Evolutionary conservation across 139 green algal species (phyloP), one percentile per base, ranked within the genome.

Genomic region (Nannochloris sp.): DNA sequence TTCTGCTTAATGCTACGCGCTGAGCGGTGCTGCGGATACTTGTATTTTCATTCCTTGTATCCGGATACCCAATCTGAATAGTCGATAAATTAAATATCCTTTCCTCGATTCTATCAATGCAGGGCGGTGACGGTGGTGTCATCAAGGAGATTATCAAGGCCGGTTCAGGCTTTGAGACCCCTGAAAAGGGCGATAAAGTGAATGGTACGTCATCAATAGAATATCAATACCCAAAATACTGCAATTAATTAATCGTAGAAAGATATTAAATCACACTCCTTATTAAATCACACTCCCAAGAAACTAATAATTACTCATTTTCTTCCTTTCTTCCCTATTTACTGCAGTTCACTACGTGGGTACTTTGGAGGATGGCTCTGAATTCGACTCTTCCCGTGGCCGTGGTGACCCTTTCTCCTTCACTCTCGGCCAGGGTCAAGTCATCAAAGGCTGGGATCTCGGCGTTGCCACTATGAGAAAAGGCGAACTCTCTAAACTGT

Each of bases 371-470:
- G 87, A 97, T 55, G 93, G 91, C 31, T 85, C 72, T 29, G 87
- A 95, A 63, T 99, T 99, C 80, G 94, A 99, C 75, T 92, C 81
- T 6, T 90, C 75, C 39, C 44, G 83, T 2, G 94, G 97, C 68
- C 77, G 91, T 12, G 71, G 64, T 23, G 71, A 90, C 19, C 90
- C 92, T 6, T 99, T 99, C 68, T 80, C 67, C 8, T 99, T 96
- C 79, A 78, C 63, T 13, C 66, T 95, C 10, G 87, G 87, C 27
- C 27, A 86, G 59, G 87, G 88, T 60, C 33, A 83, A 14, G 92
- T 97, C 8, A 99, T 98, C 76, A 96, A 97, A 74, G 92, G 87
- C 7, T 97, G 92, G 92, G 94, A 99, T 71, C 33, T 81, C 34
- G 92, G 90, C 12, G 88, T 99, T 39, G 85, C 80, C 7, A 88